Percentiles rank a stretch among this genome's conserved stretches.
These are phyloP conservation scores for Musa beccarii DNA, from an alignment of 176 grass and related monocot species.

Conservation along the genomic window DNA sequence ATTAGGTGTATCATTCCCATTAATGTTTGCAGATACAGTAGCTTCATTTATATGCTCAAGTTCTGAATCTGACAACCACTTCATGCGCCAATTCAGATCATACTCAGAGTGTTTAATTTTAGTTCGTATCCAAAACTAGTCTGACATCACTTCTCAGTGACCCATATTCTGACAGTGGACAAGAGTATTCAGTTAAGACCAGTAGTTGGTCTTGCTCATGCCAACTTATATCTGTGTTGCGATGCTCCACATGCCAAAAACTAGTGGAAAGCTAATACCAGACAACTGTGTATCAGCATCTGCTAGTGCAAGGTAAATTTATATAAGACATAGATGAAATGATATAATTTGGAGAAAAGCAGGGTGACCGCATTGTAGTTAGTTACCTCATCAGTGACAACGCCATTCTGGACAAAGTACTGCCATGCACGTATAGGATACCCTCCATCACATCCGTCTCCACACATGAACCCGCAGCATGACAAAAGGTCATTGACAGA, in stretches of 20 bases:
- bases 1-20: not conserved
- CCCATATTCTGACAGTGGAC: no score
- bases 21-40: no score
- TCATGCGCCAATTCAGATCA: not conserved
- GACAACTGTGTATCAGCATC: no score
- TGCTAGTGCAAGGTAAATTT: no score
- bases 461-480: conserved; percentile 94
- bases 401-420: conserved; percentile 76
- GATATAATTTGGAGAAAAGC: no score
- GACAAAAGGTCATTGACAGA: conserved; percentile 86
- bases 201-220: no score
- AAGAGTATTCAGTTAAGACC: no score
- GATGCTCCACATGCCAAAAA: no score
- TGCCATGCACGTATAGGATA: conserved; percentile 77
- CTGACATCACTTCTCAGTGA: no score
- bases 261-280: no score
- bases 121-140: not conserved
- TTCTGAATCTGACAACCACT: not conserved
- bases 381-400: conserved; percentile 85
- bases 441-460: conserved; percentile 92
- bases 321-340: no score
- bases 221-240: no score
- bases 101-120: not conserved
- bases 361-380: not conserved
- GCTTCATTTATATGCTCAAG: not conserved